Evolutionary conservation across 2,329 filamentous ascomycete genomes (phyloP), one percentile per base, ranked within the genome.

Genomic region (Mycosphaerella sp.): DNA sequence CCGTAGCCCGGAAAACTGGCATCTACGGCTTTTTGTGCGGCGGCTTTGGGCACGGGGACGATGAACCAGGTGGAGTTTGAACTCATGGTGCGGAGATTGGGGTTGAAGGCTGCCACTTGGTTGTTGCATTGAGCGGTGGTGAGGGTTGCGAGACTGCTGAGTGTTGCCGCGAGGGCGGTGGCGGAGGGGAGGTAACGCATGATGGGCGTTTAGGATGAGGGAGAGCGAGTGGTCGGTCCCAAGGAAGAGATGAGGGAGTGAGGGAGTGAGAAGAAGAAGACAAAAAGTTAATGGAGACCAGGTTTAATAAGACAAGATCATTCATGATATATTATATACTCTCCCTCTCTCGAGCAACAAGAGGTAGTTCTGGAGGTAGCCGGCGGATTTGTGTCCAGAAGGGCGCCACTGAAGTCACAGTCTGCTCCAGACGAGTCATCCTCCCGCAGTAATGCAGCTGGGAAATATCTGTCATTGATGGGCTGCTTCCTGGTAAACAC

Each of bases 11-110:
- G 58, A 26, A 55, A 59, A 3, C 54, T 32, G 17, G 47, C 46
- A n/a, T 63, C 51, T 17, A 62, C 38, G n/a, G 58, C 62, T n/a
- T 21, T 45, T 14, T 57, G 57, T 9, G 54, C 60, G 5, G 62
- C 59, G 8, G 40, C 45, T 32, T 59, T 60, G 17, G 60, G 59
- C 1, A 60, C 57, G 7, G 60, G 57, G 9, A 64, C 48, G 26
- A 64, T 53, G 51, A 62, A 59, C 57, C 58, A 60, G 6, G 62
- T 59, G 11, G 48, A 48, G 32, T 64, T 64, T 4, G 55, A 34
- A 21, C 51, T 51, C 55, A 56, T 45, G 4, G 62, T 62, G 11
- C 62, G 54, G 2, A 61, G 12, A 31, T 54, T 54, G 2, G 57
- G 51, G 34, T 64, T 61, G 51, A 55, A 61, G 1, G 49, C 52